Evolutionary conservation across 2,329 filamentous ascomycete species (phyloP).

Genomic region (Pestalotiopsis sp.): DNA sequence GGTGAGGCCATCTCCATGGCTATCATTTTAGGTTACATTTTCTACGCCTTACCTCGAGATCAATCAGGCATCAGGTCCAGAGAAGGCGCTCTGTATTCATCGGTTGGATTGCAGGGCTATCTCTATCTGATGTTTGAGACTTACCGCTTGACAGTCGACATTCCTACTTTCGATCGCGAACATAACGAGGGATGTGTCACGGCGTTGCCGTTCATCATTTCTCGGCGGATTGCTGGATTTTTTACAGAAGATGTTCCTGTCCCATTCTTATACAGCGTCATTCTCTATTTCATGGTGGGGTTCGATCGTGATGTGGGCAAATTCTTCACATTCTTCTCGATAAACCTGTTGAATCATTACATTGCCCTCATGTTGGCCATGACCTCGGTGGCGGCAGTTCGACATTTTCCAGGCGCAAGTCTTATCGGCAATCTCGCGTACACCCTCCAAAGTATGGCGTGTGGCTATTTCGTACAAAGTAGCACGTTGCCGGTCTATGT

Average conservation of each 20-base stretch:
- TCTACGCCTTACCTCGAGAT: slow-evolving; percentile 65
- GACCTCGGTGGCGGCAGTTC: slow-evolving; percentile 65
- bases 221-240: slow-evolving; percentile 69
- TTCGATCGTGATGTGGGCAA: slow-evolving; percentile 65
- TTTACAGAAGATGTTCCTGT: slow-evolving; percentile 75
- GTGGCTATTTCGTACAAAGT: slow-evolving; percentile 76
- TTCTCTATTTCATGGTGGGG: slow-evolving; percentile 80
- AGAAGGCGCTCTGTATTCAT: slow-evolving; percentile 73
- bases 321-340: slow-evolving; percentile 74
- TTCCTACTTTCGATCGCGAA: slow-evolving; percentile 77
- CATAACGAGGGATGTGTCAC: slow-evolving; percentile 73
- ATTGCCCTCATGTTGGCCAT: slow-evolving; percentile 74
- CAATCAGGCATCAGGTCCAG: slow-evolving; percentile 74
- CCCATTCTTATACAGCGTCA: slow-evolving; percentile 69
- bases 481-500: slow-evolving; percentile 77
- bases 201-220: slow-evolving; percentile 70
- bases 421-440: slow-evolving; percentile 74
- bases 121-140: slow-evolving; percentile 77
- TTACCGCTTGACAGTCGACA: slow-evolving; percentile 75
- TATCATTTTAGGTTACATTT: slow-evolving; percentile 74
- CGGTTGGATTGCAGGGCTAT: slow-evolving; percentile 74
- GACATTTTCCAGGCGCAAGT: slow-evolving; percentile 72
- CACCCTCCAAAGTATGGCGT: slow-evolving; percentile 74
- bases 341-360: slow-evolving; percentile 72
- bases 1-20: slow-evolving; percentile 73